Evolutionary conservation across 2,329 filamentous ascomycete species (phyloP).

Genomic region (Rutstroemia sydowiana): DNA sequence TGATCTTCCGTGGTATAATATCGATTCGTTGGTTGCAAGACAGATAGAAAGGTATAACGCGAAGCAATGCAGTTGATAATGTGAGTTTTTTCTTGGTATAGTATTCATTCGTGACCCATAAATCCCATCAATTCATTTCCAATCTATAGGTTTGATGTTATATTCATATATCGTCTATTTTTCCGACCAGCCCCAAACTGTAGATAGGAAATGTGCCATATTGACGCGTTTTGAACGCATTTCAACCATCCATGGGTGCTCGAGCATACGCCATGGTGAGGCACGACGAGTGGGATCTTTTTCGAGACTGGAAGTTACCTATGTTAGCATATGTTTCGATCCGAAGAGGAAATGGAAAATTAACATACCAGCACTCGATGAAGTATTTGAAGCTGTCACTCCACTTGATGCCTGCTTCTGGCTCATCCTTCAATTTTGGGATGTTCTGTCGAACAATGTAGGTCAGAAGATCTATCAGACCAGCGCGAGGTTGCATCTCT

Average conservation of each 20-base stretch:
- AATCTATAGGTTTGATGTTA: too few relatives aligned
- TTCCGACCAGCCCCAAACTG: conserved; percentile 91
- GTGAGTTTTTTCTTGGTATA: too few relatives aligned
- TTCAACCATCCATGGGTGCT: conserved; percentile 97
- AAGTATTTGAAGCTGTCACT: conserved; percentile 98
- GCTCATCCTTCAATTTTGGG: conserved; percentile 92
- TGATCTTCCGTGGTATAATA: too few relatives aligned
- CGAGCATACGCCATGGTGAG: conserved; percentile 96
- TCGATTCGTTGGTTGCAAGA: too few relatives aligned
- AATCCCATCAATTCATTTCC: too few relatives aligned
- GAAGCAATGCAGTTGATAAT: too few relatives aligned
- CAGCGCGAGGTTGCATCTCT: conserved; percentile 87
- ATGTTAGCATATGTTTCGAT: conserved; percentile 10
- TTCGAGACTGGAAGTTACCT: conserved; percentile 62
- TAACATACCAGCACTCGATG: conserved; percentile 97
- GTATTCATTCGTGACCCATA: too few relatives aligned
- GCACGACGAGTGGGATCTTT: conserved; percentile 83
- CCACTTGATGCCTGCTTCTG: conserved; percentile 83
- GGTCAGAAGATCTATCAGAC: conserved; percentile 88
- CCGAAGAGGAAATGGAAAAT: conserved; percentile 8
- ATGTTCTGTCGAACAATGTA: conserved; percentile 97
- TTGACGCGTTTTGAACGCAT: conserved; percentile 96
- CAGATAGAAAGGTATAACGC: too few relatives aligned
- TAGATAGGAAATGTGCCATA: conserved; percentile 87
- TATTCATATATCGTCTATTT: conserved; percentile 4